A percentile compares a stretch with the other conserved stretches of the same genome.
Conservation (phyloP, 257 asterid genomes). For the Solanum rostratum region DNA sequence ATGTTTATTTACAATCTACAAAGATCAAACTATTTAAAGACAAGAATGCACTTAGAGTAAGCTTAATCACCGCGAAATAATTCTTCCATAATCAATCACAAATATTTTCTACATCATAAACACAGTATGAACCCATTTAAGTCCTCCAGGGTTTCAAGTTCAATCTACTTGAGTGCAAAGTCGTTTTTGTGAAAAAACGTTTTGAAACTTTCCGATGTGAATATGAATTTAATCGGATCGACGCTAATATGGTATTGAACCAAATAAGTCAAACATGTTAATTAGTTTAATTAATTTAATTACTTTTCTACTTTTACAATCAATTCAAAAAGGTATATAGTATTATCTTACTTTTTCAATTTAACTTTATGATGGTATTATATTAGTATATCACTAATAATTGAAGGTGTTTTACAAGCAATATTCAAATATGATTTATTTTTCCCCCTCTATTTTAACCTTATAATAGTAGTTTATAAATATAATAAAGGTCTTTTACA, state of each 20-base stretch:
- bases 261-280: too few relatives aligned
- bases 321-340: too few relatives aligned
- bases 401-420: neutral
- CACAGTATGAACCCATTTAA: neutral
- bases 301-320: too few relatives aligned
- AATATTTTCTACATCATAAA: too few relatives aligned
- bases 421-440: constrained; percentile 2
- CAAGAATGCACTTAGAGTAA: neutral
- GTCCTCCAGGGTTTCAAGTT: neutral
- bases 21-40: neutral
- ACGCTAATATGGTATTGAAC: too few relatives aligned
- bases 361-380: neutral
- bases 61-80: neutral
- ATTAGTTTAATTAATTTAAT: too few relatives aligned
- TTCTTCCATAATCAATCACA: neutral
- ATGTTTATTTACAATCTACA: neutral
- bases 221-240: neutral
- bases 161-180: too few relatives aligned
- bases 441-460: neutral
- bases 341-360: neutral
- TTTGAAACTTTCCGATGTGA: neutral
- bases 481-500: neutral
- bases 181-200: accelerated
- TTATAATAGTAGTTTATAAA: neutral
- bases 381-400: neutral